A percentile compares a stretch with the other conserved stretches of the same genome.
Conservation (phyloP, 495 filamentous ascomycete genomes). For the Evansstolkia leycettana region DNA sequence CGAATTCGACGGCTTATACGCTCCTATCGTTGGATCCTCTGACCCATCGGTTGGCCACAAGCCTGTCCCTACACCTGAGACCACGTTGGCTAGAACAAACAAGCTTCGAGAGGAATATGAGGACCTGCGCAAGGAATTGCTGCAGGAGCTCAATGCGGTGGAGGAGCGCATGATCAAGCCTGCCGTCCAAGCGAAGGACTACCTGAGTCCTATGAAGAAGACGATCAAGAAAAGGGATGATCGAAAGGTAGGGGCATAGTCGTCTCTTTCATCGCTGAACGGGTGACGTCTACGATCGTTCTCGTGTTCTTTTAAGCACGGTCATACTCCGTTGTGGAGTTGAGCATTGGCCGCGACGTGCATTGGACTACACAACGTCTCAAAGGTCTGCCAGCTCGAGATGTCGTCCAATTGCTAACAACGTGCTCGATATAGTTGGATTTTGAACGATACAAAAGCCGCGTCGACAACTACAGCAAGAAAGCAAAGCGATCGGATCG, state of each 20-base stretch:
- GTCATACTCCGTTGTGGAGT: too few relatives aligned
- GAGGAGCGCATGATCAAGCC: conserved; percentile 64
- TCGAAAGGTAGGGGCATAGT: conserved; percentile 60
- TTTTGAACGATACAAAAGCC: conserved; percentile 70
- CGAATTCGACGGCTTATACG: conserved; percentile 70
- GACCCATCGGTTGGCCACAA: conserved; percentile 36
- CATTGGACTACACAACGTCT: too few relatives aligned
- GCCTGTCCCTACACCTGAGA: conserved; percentile 48
- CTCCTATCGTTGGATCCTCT: conserved; percentile 60
- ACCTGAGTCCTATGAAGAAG: conserved; percentile 67
- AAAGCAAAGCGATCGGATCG: conserved; percentile 63
- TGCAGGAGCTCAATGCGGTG: conserved; percentile 60
- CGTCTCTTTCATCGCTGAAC: too few relatives aligned
- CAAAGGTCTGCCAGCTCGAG: neutral
- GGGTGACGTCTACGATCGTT: too few relatives aligned
- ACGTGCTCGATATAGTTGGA: conserved; percentile 40
- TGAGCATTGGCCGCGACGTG: too few relatives aligned
- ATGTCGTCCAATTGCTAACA: neutral
- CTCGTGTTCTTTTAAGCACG: too few relatives aligned
- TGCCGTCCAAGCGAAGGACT: conserved; percentile 58
- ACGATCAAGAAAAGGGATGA: conserved; percentile 87
- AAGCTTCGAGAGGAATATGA: conserved; percentile 57
- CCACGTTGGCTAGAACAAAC: conserved; percentile 52
- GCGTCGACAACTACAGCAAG: conserved; percentile 55
- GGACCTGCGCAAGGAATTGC: conserved; percentile 63